phyloP scores from a whole-genome alignment of 768 basidiomycete species.

The Peribolospora baueri region DNA sequence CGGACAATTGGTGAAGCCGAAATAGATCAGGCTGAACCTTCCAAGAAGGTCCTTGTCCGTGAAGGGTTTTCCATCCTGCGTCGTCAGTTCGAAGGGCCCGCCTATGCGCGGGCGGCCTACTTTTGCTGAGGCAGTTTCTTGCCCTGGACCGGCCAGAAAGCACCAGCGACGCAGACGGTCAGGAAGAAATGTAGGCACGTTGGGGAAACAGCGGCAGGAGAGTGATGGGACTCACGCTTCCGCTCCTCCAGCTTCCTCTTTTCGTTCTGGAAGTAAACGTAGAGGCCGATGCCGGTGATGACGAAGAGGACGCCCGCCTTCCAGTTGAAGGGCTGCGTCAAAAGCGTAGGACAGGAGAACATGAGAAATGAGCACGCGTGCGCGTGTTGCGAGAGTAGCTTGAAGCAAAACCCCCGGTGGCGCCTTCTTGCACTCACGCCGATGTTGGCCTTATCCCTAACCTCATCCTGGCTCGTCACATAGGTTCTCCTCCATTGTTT shows the following conservation, averaged over 20 bases:
- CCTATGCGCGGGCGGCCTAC: slow-evolving; percentile 73
- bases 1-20: slow-evolving; percentile 99
- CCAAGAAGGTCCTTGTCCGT: slow-evolving; percentile 64
- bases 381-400: too few relatives aligned
- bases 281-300: slow-evolving; percentile 54
- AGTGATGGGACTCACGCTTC: slow-evolving; percentile 31
- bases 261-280: slow-evolving; percentile 68
- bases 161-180: neutral
- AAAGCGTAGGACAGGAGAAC: too few relatives aligned
- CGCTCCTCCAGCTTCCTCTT: slow-evolving; percentile 53
- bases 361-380: too few relatives aligned
- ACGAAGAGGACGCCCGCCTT: slow-evolving; percentile 60
- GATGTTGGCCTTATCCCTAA: too few relatives aligned
- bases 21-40: slow-evolving; percentile 52
- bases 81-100: slow-evolving; percentile 58
- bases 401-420: too few relatives aligned
- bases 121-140: slow-evolving; percentile 44
- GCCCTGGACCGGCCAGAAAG: slow-evolving; percentile 26
- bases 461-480: too few relatives aligned
- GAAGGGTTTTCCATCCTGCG: slow-evolving; percentile 42
- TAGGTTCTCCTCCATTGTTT: too few relatives aligned
- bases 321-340: slow-evolving; percentile 65
- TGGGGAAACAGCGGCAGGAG: neutral
- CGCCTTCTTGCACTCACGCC: too few relatives aligned
- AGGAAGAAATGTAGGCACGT: neutral